Base-by-base conservation (phyloP, 495 filamentous ascomycete genomes). In the Neurospora sp. region DNA sequence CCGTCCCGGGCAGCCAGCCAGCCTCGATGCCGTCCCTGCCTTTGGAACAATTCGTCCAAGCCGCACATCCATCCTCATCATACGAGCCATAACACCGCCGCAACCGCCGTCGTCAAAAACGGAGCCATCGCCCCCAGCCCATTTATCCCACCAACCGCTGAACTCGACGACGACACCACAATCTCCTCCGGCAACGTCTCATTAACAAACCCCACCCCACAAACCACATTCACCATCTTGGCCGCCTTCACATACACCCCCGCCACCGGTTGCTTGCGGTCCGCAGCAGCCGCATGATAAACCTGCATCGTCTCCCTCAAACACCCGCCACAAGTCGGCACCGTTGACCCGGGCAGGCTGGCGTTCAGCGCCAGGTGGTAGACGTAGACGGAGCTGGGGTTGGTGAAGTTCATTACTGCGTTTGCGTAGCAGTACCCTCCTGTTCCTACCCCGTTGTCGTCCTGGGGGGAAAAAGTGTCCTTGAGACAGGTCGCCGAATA, bases 311-410 rank as follows among this genome's bases (percentile, higher is more conserved):
- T 92, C 44, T 89, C 81, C 75, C 88, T 83, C 37, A 92, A 79
- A 76, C 93, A 96, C n/a, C 81, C 73, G 72, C 85, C 86, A 79
- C 93, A 96, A 4, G 88, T 89, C 1, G 93, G 92, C 20, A 84
- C 81, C 22, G 88, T 85, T 4, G 85, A 86, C 4, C 84, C 84
- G 0, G 91, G 89, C 3, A 98, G 81, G 4, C 81, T 73, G n/a
- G 86, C 87, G 38, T 95, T 95, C 45, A 97, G 84, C 6, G 96
- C 92, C 1, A 98, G 83, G 75, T 90, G 93, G 83, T 98, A 99
- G 20, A 94, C 83, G 73, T 94, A 92, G 42, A 89, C 85, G 78
- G 93, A 90, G 37, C 87, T 86, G 0, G 90, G 83, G 37, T 88
- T 90, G 10, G 88, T 85, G 20, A 77, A 76, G 79, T 97, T 97